phyloP scores from a whole-genome alignment of 2,329 filamentous ascomycete genomes.

The Juglanconis sp. region DNA sequence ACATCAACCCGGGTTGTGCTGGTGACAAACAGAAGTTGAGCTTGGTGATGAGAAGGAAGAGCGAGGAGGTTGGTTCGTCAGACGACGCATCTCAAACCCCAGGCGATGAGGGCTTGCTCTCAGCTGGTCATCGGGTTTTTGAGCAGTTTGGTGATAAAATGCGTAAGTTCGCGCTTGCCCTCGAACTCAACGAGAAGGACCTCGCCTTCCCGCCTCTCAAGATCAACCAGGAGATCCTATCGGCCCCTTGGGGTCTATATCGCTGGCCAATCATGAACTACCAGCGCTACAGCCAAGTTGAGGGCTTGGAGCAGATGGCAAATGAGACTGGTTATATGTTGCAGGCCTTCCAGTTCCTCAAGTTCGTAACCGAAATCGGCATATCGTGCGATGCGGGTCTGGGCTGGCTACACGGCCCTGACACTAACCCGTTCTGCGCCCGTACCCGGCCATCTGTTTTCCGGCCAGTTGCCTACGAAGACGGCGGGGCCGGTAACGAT shows the following conservation, averaged over 20 bases:
- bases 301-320: slow-evolving; percentile 58
- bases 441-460: slow-evolving; percentile 11
- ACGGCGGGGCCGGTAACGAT: not conserved
- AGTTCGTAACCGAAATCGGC: slow-evolving; percentile 58
- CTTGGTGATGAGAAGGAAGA: slow-evolving; percentile 25
- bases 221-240: slow-evolving; percentile 48
- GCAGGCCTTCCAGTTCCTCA: slow-evolving; percentile 55
- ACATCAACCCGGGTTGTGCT: slow-evolving; percentile 23
- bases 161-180: slow-evolving; percentile 61
- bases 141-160: slow-evolving; percentile 59
- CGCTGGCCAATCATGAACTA: slow-evolving; percentile 61
- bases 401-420: slow-evolving; percentile 63
- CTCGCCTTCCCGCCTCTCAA: slow-evolving; percentile 54
- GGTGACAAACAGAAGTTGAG: slow-evolving; percentile 14
- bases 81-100: not conserved
- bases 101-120: slow-evolving; percentile 29
- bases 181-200: slow-evolving; percentile 60
- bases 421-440: slow-evolving; percentile 28
- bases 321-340: slow-evolving; percentile 61
- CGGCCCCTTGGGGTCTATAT: slow-evolving; percentile 63
- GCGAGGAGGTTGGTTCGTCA: not conserved
- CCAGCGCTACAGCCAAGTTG: slow-evolving; percentile 55
- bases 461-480: slow-evolving; percentile 2
- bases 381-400: slow-evolving; percentile 65
- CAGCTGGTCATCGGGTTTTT: slow-evolving; percentile 58